Conservation (phyloP, 257 asterid genomes). For the Nicotiana noctiflora region DNA sequence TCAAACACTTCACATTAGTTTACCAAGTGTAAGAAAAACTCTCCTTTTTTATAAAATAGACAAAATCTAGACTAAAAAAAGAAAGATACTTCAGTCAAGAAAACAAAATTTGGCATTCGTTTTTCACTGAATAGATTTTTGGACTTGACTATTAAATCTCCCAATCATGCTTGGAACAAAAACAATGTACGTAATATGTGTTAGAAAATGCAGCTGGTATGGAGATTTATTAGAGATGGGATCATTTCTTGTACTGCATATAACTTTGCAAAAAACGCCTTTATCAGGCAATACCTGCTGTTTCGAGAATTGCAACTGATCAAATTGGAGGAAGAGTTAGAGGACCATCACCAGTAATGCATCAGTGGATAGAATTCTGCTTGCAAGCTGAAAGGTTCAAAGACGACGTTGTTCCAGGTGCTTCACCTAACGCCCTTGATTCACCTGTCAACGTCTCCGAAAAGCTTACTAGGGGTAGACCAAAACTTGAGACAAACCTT, state of each 20-base stretch:
- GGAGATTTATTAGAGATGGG: not conserved
- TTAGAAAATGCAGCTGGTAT: not conserved
- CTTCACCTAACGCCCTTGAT: slow-evolving; percentile 59
- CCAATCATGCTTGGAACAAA: not conserved
- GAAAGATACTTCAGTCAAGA: not conserved
- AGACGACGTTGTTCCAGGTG: slow-evolving; percentile 59
- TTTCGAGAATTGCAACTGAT: slow-evolving; percentile 47
- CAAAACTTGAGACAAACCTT: slow-evolving; percentile 74
- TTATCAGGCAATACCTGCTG: slow-evolving; percentile 63
- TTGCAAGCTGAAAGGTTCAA: slow-evolving; percentile 69
- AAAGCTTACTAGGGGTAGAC: slow-evolving; percentile 32
- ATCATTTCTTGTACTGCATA: not conserved
- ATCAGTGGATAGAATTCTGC: slow-evolving; percentile 89
- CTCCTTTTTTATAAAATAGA: not conserved
- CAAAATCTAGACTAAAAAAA: not conserved
- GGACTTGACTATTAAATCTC: not conserved
- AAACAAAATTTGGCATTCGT: not conserved
- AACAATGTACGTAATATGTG: not conserved
- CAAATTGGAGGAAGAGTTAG: slow-evolving; percentile 78
- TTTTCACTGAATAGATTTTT: not conserved
- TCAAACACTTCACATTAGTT: not conserved
- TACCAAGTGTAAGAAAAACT: not conserved
- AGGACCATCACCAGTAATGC: slow-evolving; percentile 73
- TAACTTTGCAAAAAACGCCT: not conserved
- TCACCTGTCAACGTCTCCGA: slow-evolving; percentile 24